phyloP scores from a whole-genome alignment of 768 basidiomycete species.

The Russula virescens region DNA sequence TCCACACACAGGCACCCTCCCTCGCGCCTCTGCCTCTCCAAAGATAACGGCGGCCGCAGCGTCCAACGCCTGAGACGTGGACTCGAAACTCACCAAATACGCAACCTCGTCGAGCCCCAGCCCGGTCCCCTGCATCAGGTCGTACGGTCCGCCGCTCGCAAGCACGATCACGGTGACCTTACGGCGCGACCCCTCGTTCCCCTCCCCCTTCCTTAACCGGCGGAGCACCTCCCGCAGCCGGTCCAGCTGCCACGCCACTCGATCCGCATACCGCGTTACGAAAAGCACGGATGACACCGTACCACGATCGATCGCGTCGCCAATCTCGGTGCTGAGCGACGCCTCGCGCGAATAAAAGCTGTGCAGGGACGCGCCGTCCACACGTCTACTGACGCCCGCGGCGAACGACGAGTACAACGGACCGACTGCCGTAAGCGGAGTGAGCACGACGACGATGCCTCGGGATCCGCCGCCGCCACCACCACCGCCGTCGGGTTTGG shows the following conservation, averaged over 20 bases:
- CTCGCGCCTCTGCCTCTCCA: slow-evolving; percentile 31
- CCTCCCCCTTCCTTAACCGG: slow-evolving; percentile 14
- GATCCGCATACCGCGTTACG: slow-evolving; percentile 52
- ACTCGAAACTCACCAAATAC: slow-evolving; percentile 55
- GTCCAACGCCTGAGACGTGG: slow-evolving; percentile 46
- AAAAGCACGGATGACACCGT: slow-evolving; percentile 39
- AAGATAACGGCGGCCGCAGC: slow-evolving; percentile 42
- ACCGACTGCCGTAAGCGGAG: slow-evolving; percentile 49
- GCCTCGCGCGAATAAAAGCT: slow-evolving; percentile 38
- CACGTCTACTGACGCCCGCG: slow-evolving; percentile 32
- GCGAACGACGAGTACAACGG: slow-evolving; percentile 50
- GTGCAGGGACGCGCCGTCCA: slow-evolving; percentile 35
- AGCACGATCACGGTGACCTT: too few species aligned
- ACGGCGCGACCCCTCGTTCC: neutral
- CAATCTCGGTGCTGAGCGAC: slow-evolving; percentile 6
- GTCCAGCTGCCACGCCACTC: slow-evolving; percentile 51
- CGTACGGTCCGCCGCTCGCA: too few species aligned
- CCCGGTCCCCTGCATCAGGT: too few species aligned
- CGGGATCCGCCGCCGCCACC: too few species aligned
- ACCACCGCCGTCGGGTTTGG: slow-evolving; percentile 17
- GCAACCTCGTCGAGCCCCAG: slow-evolving; percentile 28
- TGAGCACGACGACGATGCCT: slow-evolving; percentile 39
- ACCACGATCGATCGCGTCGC: slow-evolving; percentile 17
- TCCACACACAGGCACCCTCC: slow-evolving; percentile 31
- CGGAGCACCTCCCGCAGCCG: slow-evolving; percentile 33